Percentiles rank a stretch among this genome's conserved stretches.
Conservation (phyloP, 345 rosid genomes). For the Eutrema heterophyllum region DNA sequence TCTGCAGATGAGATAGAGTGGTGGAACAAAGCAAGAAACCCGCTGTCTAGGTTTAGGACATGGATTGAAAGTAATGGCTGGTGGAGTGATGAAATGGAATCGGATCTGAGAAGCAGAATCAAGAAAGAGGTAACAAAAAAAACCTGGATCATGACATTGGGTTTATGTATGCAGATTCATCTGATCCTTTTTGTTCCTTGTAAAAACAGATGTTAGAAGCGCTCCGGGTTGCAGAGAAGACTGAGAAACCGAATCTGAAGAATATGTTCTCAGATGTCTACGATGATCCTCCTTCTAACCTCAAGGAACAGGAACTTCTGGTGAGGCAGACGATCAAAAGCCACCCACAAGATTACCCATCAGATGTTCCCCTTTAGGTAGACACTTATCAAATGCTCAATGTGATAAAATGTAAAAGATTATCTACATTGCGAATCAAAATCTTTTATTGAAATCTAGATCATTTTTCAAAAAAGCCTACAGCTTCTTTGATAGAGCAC, state of each 20-base stretch:
- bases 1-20: slow-evolving; percentile 61
- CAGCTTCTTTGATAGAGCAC: not conserved
- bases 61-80: slow-evolving; percentile 74
- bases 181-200: not conserved
- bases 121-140: slow-evolving; percentile 60
- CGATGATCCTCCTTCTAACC: slow-evolving; percentile 61
- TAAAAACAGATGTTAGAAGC: slow-evolving; percentile 61
- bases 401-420: slow-evolving; percentile 8
- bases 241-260: slow-evolving; percentile 59
- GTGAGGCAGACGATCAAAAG: slow-evolving; percentile 50
- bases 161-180: not conserved
- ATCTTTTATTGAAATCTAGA: not conserved
- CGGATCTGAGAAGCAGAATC: slow-evolving; percentile 48
- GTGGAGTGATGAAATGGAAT: slow-evolving; percentile 69
- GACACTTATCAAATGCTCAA: not conserved
- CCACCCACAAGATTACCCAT: slow-evolving; percentile 68
- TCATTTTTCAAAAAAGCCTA: not conserved
- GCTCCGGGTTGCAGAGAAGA: slow-evolving; percentile 68
- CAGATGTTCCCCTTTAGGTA: slow-evolving; percentile 53
- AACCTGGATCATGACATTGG: not conserved
- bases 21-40: slow-evolving; percentile 62
- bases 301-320: slow-evolving; percentile 55
- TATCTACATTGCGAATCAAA: not conserved
- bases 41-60: slow-evolving; percentile 57
- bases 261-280: slow-evolving; percentile 76